Conservation (phyloP, 2,329 filamentous ascomycete species). For the Raffaelea deltoideospora region DNA sequence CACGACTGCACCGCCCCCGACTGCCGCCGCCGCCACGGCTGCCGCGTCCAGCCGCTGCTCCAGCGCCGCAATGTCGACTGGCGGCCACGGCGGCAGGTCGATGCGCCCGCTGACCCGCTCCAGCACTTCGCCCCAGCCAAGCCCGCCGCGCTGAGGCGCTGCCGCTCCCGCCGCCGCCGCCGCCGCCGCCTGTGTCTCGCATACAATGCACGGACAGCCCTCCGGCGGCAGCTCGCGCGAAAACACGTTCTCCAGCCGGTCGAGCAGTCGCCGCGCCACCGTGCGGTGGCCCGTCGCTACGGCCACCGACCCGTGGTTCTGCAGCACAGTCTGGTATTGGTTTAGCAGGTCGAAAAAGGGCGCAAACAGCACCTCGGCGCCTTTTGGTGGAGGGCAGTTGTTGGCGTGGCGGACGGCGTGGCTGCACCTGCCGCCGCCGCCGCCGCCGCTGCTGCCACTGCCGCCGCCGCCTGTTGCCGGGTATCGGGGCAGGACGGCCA, state of each 20-base stretch:
- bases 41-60: slow-evolving; percentile 45
- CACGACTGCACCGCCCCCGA: slow-evolving; percentile 3
- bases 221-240: slow-evolving; percentile 79
- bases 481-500: slow-evolving; percentile 46
- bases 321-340: slow-evolving; percentile 69
- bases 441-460: slow-evolving; percentile 27
- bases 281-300: slow-evolving; percentile 93
- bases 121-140: slow-evolving; percentile 91
- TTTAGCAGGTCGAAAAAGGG: slow-evolving; percentile 73
- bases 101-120: slow-evolving; percentile 83
- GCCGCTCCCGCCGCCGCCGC: background rate
- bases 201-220: slow-evolving; percentile 77
- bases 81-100: slow-evolving; percentile 78
- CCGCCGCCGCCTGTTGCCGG: slow-evolving; percentile 32
- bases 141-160: slow-evolving; percentile 42
- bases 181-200: slow-evolving; percentile 28
- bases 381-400: slow-evolving; percentile 45
- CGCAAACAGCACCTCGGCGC: slow-evolving; percentile 62
- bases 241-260: slow-evolving; percentile 87
- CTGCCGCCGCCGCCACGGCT: slow-evolving; percentile 6
- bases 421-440: background rate
- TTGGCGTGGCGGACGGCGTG: slow-evolving; percentile 20
- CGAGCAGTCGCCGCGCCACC: slow-evolving; percentile 76
- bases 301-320: slow-evolving; percentile 75
- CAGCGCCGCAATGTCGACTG: slow-evolving; percentile 58